A percentile compares a stretch with the other conserved stretches of the same genome.
Evolutionary conservation across 129 eudicot species (phyloP).

Genomic region (Chrysanthemum makinoi): DNA sequence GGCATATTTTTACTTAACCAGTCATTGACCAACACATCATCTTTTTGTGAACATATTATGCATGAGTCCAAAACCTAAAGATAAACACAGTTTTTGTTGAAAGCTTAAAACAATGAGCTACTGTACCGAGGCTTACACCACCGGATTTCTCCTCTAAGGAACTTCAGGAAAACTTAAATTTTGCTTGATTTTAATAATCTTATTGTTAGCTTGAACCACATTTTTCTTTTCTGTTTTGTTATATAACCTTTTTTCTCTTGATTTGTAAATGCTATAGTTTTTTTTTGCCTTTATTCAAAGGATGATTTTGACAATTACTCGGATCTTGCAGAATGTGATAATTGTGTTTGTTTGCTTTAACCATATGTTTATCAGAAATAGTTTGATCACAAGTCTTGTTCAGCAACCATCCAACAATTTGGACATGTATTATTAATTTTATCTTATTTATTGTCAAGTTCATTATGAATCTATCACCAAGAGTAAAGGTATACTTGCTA

Average conservation of each 20-base stretch:
- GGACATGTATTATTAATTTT: background rate
- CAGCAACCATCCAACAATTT: background rate
- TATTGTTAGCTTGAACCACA: background rate
- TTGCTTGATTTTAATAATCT: slow-evolving; percentile 17
- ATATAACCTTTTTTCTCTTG: background rate
- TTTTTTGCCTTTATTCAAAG: background rate
- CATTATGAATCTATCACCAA: too few species aligned
- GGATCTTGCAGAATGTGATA: background rate
- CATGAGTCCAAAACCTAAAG: slow-evolving; percentile 11
- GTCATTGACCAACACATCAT: slow-evolving; percentile 12
- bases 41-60: slow-evolving; percentile 23
- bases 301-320: background rate
- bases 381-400: background rate
- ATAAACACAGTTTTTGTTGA: slow-evolving; percentile 17
- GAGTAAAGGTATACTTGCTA: too few species aligned
- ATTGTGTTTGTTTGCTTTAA: background rate
- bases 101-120: slow-evolving; percentile 8
- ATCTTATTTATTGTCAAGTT: too few species aligned
- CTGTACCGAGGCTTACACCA: slow-evolving; percentile 16
- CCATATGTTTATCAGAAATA: background rate
- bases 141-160: slow-evolving; percentile 9
- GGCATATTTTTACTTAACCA: slow-evolving; percentile 61
- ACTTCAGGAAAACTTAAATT: slow-evolving; percentile 24
- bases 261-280: background rate
- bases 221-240: background rate